Percentiles rank a stretch among this genome's conserved stretches.
Evolutionary conservation across 805 yeast species (phyloP).

Genomic region (Pichia manshurica): DNA sequence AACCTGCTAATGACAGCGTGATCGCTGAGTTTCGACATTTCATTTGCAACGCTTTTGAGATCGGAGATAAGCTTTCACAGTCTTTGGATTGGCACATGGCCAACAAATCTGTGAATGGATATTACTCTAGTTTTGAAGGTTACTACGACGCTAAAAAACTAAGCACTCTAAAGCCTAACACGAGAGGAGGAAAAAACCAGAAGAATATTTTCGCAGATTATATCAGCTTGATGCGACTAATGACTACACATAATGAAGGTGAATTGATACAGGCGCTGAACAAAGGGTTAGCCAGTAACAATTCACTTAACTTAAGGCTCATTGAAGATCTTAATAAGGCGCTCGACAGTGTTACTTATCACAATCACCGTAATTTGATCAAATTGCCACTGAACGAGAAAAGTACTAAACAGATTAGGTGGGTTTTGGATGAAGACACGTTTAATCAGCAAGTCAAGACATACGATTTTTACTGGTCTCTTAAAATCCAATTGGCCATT

Average conservation of each 20-base stretch:
- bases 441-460: constrained; percentile 20
- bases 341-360: not conserved
- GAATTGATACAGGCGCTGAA: constrained; percentile 1
- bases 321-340: constrained; percentile 14
- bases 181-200: not conserved
- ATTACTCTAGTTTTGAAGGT: not conserved
- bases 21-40: constrained; percentile 16
- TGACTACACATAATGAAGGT: constrained; percentile 1
- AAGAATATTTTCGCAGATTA: constrained; percentile 2
- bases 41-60: constrained; percentile 20
- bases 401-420: constrained; percentile 18
- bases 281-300: not conserved
- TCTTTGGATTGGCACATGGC: constrained; percentile 26
- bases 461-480: constrained; percentile 14
- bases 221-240: not conserved
- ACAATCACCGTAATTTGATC: not conserved
- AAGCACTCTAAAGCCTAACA: not conserved
- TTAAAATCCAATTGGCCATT: constrained; percentile 24
- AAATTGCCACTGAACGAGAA: not conserved
- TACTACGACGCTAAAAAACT: constrained; percentile 1
- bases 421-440: constrained; percentile 24
- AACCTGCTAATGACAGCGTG: constrained; percentile 20
- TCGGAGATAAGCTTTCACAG: constrained; percentile 27
- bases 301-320: constrained; percentile 7
- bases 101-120: not conserved